Percentiles rank a stretch among this genome's conserved stretches.
These are phyloP conservation scores for Cordyceps farinosa DNA, from an alignment of 2,329 filamentous ascomycete species.

Conservation along the genomic window DNA sequence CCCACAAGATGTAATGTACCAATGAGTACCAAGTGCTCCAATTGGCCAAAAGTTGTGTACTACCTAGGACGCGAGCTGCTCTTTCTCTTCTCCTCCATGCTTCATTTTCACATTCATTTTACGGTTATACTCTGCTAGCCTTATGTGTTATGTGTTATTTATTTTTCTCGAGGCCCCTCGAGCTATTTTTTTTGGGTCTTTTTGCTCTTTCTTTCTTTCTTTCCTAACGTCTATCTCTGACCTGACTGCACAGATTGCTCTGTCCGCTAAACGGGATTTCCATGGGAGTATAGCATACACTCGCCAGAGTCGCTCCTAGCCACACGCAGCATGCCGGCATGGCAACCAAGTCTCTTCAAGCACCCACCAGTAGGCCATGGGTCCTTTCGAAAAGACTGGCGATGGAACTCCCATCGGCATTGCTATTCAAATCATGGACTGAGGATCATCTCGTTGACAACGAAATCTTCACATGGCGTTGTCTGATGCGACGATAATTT, in stretches of 20 bases:
- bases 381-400: background rate
- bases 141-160: background rate
- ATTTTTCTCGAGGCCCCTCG: background rate
- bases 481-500: background rate
- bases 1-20: background rate
- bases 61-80: too few relatives aligned
- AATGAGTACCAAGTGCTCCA: too few relatives aligned
- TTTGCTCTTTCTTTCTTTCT: background rate
- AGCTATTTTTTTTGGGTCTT: background rate
- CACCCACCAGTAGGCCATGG: background rate
- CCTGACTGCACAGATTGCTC: constrained; percentile 8
- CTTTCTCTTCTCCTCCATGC: too few relatives aligned
- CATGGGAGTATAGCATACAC: background rate
- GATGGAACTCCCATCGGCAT: background rate
- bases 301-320: background rate
- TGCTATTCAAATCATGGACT: background rate
- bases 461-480: background rate
- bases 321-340: background rate
- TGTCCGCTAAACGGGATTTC: background rate
- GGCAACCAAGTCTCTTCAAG: background rate
- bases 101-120: background rate
- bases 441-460: background rate
- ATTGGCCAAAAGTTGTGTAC: too few relatives aligned
- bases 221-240: constrained; percentile 14
- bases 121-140: background rate